Conservation (phyloP, 176 grass and related monocot species). For the Avena sativa region DNA sequence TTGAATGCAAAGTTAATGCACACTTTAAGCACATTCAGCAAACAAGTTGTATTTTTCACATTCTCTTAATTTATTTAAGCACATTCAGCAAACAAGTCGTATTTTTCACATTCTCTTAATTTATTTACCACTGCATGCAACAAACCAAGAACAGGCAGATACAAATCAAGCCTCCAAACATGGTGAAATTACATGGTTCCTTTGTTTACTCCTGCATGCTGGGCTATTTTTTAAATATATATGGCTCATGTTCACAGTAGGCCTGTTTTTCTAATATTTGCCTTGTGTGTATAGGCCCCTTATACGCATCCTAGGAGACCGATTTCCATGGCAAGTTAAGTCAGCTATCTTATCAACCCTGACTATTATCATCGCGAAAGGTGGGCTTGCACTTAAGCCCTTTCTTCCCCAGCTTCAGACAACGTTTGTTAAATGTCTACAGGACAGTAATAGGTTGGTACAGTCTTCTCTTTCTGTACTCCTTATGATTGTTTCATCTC, state of each 20-base stretch:
- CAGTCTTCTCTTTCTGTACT: conserved; percentile 12
- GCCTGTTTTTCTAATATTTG: conserved; percentile 36
- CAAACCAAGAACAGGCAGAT: background rate
- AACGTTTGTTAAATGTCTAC: conserved; percentile 93
- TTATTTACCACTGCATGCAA: conserved; percentile 25
- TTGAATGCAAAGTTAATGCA: background rate
- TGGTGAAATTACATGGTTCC: background rate
- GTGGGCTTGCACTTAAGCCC: conserved; percentile 93
- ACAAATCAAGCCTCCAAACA: background rate
- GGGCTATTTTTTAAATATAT: conserved; percentile 19
- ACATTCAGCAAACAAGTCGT: background rate
- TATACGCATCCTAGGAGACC: conserved; percentile 93
- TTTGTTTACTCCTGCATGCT: conserved; percentile 17
- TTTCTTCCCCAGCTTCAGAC: conserved; percentile 98
- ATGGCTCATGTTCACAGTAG: background rate
- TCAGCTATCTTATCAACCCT: conserved; percentile 92
- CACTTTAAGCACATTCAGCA: conserved; percentile 13
- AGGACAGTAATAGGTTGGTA: conserved; percentile 78
- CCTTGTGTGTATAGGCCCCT: conserved; percentile 66
- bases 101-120: conserved; percentile 2
- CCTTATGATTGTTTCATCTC: conserved; percentile 4
- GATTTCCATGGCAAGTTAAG: conserved; percentile 99
- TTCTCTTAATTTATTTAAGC: background rate
- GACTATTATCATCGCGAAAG: conserved; percentile 94
- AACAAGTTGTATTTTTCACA: background rate